These are phyloP conservation scores for Hypoxylon rickii DNA, from an alignment of 495 filamentous ascomycete genomes.

Conservation along the genomic window DNA sequence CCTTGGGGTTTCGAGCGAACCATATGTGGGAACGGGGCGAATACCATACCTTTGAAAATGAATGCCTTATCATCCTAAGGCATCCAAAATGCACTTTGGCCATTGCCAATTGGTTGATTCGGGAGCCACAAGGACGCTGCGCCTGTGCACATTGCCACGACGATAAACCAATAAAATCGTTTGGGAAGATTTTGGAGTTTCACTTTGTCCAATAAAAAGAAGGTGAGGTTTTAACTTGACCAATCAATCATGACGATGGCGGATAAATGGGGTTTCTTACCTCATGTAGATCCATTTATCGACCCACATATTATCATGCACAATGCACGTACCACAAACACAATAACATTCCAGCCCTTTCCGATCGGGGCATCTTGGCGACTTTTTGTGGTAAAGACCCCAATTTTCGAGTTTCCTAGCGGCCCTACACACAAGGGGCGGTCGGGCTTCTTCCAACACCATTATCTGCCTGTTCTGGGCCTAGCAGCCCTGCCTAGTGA, in stretches of 20 bases:
- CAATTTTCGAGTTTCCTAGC: no score
- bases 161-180: constrained; percentile 20
- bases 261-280: constrained; percentile 7
- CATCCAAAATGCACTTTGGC: constrained; percentile 3
- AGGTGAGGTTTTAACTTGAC: not conserved
- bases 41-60: constrained; percentile 18
- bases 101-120: constrained; percentile 6
- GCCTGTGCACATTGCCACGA: constrained; percentile 1
- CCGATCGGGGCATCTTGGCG: no score
- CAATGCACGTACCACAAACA: constrained; percentile 16
- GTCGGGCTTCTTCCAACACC: no score
- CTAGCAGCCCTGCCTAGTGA: no score
- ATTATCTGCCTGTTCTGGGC: no score
- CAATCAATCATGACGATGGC: constrained; percentile 14
- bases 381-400: no score
- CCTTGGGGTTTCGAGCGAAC: no score
- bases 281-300: constrained; percentile 2
- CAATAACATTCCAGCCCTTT: constrained; percentile 10
- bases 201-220: not conserved
- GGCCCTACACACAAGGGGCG: no score
- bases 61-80: constrained; percentile 23
- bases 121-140: constrained; percentile 28
- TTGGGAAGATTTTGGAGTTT: constrained; percentile 1
- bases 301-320: not conserved
- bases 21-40: constrained; percentile 27